These are phyloP conservation scores for Trichoderma breve DNA, from an alignment of 2,329 filamentous ascomycete species.

Conservation along the genomic window DNA sequence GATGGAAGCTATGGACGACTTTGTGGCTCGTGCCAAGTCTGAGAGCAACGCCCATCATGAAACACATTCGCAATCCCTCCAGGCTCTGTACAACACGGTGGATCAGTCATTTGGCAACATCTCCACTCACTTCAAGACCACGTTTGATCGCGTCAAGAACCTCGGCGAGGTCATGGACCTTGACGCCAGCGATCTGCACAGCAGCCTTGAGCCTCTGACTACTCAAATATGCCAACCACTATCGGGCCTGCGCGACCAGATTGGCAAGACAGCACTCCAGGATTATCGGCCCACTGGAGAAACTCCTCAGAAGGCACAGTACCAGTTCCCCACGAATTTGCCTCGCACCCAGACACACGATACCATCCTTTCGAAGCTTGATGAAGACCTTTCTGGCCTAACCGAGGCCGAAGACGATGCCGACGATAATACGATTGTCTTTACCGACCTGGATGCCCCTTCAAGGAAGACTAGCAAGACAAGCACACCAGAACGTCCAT, in stretches of 20 bases:
- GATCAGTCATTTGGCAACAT: slow-evolving; percentile 72
- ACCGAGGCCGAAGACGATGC: slow-evolving; percentile 1
- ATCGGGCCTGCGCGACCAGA: slow-evolving; percentile 65
- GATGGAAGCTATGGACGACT: slow-evolving; percentile 86
- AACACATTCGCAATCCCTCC: slow-evolving; percentile 65
- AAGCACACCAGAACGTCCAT: slow-evolving; percentile 33
- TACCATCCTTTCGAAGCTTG: slow-evolving; percentile 41
- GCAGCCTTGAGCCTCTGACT: slow-evolving; percentile 60
- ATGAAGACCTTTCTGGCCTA: slow-evolving; percentile 27
- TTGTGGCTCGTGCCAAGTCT: slow-evolving; percentile 75
- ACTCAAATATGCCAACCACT: slow-evolving; percentile 66
- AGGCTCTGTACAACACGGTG: slow-evolving; percentile 63
- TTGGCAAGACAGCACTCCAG: slow-evolving; percentile 62
- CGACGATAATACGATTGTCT: slow-evolving; percentile 39
- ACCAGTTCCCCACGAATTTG: slow-evolving; percentile 75
- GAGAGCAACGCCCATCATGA: slow-evolving; percentile 79
- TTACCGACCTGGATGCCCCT: slow-evolving; percentile 38
- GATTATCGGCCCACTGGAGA: slow-evolving; percentile 85
- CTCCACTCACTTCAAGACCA: slow-evolving; percentile 65
- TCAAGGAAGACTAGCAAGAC: slow-evolving; percentile 30
- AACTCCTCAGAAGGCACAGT: slow-evolving; percentile 78
- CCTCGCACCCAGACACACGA: slow-evolving; percentile 65
- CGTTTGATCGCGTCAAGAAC: slow-evolving; percentile 64
- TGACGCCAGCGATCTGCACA: slow-evolving; percentile 57
- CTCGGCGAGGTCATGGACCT: slow-evolving; percentile 67